These are phyloP conservation scores for Pseudopithomyces maydicus DNA, from an alignment of 2,329 filamentous ascomycete genomes.

Conservation along the genomic window DNA sequence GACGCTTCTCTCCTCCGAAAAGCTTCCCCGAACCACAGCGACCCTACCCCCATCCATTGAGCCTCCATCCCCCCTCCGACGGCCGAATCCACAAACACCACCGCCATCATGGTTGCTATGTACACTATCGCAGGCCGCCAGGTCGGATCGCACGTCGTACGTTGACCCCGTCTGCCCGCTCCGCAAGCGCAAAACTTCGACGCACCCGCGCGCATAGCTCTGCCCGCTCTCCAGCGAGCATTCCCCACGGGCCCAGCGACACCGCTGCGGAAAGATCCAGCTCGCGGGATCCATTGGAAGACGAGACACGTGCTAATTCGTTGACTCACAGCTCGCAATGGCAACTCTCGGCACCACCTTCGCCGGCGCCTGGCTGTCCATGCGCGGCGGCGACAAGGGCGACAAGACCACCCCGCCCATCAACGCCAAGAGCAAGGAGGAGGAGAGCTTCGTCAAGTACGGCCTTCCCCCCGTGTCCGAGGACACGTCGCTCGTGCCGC, in stretches of 20 bases:
- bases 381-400: constrained; percentile 49
- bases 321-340: constrained; percentile 61
- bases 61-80: constrained; percentile 23
- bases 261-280: too few relatives aligned
- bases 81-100: constrained; percentile 21
- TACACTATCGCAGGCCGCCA: constrained; percentile 58
- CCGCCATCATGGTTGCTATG: constrained; percentile 56
- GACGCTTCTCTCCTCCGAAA: constrained; percentile 3
- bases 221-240: too few relatives aligned
- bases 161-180: constrained; percentile 28
- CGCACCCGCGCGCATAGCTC: background rate
- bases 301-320: constrained; percentile 9
- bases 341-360: constrained; percentile 50
- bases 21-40: background rate
- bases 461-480: constrained; percentile 25
- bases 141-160: constrained; percentile 60
- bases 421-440: constrained; percentile 69
- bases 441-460: constrained; percentile 72
- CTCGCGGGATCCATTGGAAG: too few relatives aligned
- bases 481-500: background rate
- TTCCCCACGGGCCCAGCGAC: too few relatives aligned
- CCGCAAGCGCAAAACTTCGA: constrained; percentile 6
- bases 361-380: constrained; percentile 41
- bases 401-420: constrained; percentile 57
- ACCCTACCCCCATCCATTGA: constrained; percentile 37